Conservation (phyloP, 2,329 filamentous ascomycete genomes). For the Fusarium agapanthi region DNA sequence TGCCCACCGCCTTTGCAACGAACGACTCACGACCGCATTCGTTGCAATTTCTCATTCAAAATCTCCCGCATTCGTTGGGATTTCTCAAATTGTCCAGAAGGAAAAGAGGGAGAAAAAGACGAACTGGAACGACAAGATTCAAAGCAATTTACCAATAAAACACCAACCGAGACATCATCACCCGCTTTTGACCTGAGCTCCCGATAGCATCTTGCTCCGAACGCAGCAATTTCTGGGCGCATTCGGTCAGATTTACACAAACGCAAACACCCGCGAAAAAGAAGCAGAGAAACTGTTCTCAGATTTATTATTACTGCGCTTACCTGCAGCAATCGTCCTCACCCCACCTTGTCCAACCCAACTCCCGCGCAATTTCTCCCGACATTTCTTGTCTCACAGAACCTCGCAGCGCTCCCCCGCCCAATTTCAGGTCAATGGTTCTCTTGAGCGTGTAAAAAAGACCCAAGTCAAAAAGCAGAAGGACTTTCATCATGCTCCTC, state of each 20-base stretch:
- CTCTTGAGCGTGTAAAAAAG: neutral
- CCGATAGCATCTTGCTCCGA: conserved; percentile 4
- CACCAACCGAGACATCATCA: conserved; percentile 19
- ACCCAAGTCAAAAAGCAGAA: neutral
- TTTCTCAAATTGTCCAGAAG: neutral
- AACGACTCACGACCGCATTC: conserved; percentile 22
- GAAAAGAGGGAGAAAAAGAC: conserved; percentile 24
- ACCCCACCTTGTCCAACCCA: conserved; percentile 24
- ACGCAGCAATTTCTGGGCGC: conserved; percentile 9
- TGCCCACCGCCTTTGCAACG: conserved; percentile 29
- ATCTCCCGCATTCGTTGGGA: neutral
- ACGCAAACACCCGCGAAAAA: conserved; percentile 14
- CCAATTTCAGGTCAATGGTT: conserved; percentile 18
- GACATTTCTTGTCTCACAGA: conserved; percentile 1
- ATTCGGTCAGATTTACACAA: conserved; percentile 1
- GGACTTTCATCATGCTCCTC: conserved; percentile 25
- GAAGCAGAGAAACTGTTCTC: neutral
- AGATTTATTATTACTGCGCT: conserved; percentile 13
- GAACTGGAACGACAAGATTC: conserved; percentile 1
- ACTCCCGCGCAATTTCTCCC: conserved; percentile 14
- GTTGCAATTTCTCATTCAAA: neutral
- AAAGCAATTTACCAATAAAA: conserved; percentile 12
- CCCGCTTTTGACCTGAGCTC: conserved; percentile 1
- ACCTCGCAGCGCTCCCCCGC: conserved; percentile 10
- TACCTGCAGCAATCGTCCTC: conserved; percentile 28